phyloP scores from a whole-genome alignment of 108 stramenopile species.

The Stephanodiscus minutulus region DNA sequence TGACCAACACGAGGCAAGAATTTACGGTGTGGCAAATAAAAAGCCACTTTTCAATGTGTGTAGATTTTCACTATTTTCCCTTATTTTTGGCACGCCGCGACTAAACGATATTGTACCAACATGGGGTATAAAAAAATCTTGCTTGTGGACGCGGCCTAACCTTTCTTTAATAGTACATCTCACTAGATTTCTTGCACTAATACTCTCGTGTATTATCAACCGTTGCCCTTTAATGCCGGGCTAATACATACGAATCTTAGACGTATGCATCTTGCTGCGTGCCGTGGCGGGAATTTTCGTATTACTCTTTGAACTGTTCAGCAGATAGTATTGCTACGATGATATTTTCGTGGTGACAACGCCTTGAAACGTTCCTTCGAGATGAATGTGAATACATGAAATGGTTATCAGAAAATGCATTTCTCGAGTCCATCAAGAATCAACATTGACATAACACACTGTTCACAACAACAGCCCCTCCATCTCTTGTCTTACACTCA shows the following conservation, averaged over 20 bases:
- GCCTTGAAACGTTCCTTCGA: constrained; percentile 21
- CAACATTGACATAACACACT: neutral
- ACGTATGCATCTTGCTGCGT: neutral
- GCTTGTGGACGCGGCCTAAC: too few relatives aligned
- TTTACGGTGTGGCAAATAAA: too few relatives aligned
- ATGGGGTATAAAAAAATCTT: too few relatives aligned
- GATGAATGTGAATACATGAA: neutral
- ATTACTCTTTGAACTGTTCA: constrained; percentile 11
- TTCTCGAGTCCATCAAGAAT: neutral
- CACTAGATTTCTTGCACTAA: too few relatives aligned
- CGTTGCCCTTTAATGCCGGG: neutral
- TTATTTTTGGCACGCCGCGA: too few relatives aligned
- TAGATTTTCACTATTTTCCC: too few relatives aligned
- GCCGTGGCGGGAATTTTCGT: neutral
- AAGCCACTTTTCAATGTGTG: too few relatives aligned
- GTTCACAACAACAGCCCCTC: neutral
- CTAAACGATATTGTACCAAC: too few relatives aligned
- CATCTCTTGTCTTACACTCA: constrained; percentile 1
- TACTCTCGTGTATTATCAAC: neutral
- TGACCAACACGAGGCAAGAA: too few relatives aligned
- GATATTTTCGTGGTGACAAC: constrained; percentile 14
- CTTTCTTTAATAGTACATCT: too few relatives aligned
- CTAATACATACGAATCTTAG: neutral
- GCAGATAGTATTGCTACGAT: constrained; percentile 34
- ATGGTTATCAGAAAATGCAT: neutral